Evolutionary conservation across 2,329 filamentous ascomycete species (phyloP).

Genomic region (Leptodontidium sp.): DNA sequence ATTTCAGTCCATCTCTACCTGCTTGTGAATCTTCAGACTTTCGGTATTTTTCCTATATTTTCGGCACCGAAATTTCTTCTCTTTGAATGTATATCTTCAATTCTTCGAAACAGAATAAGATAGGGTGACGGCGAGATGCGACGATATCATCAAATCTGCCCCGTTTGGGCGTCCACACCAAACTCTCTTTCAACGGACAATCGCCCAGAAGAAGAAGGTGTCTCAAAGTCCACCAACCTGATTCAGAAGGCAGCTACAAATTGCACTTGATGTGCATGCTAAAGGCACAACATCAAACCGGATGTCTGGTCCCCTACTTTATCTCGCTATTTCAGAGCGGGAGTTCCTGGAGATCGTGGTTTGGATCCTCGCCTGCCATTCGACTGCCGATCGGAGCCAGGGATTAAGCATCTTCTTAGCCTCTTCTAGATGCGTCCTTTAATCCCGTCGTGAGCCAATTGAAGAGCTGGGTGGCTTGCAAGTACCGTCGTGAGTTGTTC

Average conservation of each 20-base stretch:
- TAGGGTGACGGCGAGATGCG: conserved; percentile 21
- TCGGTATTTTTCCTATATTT: not conserved
- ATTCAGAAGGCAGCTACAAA: conserved; percentile 27
- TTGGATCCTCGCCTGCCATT: conserved; percentile 27
- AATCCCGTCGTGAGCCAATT: conserved; percentile 32
- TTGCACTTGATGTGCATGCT: conserved; percentile 13
- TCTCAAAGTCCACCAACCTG: conserved; percentile 7
- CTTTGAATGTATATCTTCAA: not conserved
- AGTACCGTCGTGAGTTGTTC: conserved; percentile 23
- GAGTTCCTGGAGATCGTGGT: conserved; percentile 31
- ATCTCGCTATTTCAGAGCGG: conserved; percentile 12
- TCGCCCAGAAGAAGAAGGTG: conserved; percentile 30
- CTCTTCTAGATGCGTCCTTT: conserved; percentile 23
- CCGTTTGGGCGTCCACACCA: conserved; percentile 11
- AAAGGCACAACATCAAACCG: conserved; percentile 29
- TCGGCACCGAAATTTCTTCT: not conserved
- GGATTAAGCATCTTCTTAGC: conserved; percentile 30
- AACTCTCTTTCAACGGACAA: conserved; percentile 14
- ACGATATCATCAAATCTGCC: not conserved
- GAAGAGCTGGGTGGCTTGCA: conserved; percentile 21
- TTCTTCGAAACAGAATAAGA: not conserved
- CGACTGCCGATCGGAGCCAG: conserved; percentile 34
- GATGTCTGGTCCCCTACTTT: conserved; percentile 1
- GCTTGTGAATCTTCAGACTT: not conserved
- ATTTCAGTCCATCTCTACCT: not conserved